A percentile compares a stretch with the other conserved stretches of the same genome.
phyloP scores from a whole-genome alignment of 2,329 filamentous ascomycete species.

The Fusarium sp. region DNA sequence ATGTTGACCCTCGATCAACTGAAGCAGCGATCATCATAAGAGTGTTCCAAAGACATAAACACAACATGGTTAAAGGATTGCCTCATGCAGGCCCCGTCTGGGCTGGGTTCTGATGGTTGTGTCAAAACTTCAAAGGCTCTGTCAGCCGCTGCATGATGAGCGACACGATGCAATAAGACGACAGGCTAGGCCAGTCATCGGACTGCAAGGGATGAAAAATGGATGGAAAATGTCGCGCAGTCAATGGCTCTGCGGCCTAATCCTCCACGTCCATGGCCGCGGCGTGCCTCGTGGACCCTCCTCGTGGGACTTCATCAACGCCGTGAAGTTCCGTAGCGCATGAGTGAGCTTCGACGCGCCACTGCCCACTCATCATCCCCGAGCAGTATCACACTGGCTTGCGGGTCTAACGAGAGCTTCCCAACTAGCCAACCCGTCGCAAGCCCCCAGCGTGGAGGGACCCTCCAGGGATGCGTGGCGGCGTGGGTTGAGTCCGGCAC shows the following conservation, averaged over 20 bases:
- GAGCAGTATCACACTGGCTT: slow-evolving; percentile 31
- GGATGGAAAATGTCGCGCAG: slow-evolving; percentile 34
- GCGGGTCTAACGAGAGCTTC: slow-evolving; percentile 21
- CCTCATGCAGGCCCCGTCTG: slow-evolving; percentile 7
- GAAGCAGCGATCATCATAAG: background rate
- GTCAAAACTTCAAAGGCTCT: background rate
- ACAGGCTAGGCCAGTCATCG: slow-evolving; percentile 5
- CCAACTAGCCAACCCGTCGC: slow-evolving; percentile 20
- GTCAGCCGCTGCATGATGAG: background rate
- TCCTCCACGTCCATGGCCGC: slow-evolving; percentile 27
- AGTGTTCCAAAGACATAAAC: background rate
- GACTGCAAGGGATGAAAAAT: slow-evolving; percentile 14
- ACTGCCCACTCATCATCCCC: slow-evolving; percentile 39
- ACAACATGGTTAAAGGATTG: background rate
- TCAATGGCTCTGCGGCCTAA: slow-evolving; percentile 14
- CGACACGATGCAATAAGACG: background rate
- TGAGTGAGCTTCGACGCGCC: slow-evolving; percentile 15
- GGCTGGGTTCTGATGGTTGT: background rate
- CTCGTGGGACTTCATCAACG: slow-evolving; percentile 28
- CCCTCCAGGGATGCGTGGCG: slow-evolving; percentile 32
- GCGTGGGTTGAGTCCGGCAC: slow-evolving; percentile 18
- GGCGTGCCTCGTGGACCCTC: slow-evolving; percentile 30
- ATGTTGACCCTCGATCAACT: background rate
- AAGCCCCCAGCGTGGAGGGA: slow-evolving; percentile 18
- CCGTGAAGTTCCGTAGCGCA: slow-evolving; percentile 27